A percentile compares a stretch with the other conserved stretches of the same genome.
phyloP scores from a whole-genome alignment of 1,139 yeast genomes.

The Yamadazyma sp. region DNA sequence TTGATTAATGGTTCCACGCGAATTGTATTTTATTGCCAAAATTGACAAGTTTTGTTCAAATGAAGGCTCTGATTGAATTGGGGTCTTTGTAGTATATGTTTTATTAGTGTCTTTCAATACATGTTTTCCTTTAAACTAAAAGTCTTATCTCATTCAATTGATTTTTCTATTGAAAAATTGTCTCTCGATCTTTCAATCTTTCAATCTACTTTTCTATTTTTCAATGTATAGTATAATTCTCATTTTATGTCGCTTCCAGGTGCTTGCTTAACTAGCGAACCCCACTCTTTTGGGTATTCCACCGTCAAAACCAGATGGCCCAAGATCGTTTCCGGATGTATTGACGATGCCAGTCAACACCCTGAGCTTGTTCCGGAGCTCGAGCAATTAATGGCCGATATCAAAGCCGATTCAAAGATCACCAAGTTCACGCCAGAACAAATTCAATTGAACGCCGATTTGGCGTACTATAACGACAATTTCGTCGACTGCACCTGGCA shows the following conservation, averaged over 20 bases:
- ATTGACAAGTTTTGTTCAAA: background rate
- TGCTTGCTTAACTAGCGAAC: conserved; percentile 65
- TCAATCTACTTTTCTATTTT: background rate
- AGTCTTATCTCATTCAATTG: no score
- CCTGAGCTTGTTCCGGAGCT: conserved; percentile 24
- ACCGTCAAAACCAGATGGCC: conserved; percentile 91
- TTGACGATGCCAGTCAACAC: conserved; percentile 51
- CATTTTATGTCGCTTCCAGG: conserved; percentile 33
- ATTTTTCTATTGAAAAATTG: no score
- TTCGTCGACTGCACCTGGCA: conserved; percentile 56
- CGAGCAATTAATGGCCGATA: conserved; percentile 32
- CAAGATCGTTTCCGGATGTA: conserved; percentile 64
- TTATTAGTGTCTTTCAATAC: conserved; percentile 12
- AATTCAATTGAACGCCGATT: conserved; percentile 38
- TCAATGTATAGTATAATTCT: no score
- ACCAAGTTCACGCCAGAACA: conserved; percentile 44
- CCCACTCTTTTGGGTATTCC: conserved; percentile 74
- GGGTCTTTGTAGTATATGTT: conserved; percentile 17
- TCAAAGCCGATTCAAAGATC: conserved; percentile 41
- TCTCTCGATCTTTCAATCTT: background rate
- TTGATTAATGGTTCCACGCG: background rate
- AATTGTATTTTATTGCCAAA: background rate
- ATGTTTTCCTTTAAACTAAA: no score
- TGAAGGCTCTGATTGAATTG: background rate
- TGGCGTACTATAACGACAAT: conserved; percentile 50